Conservation (phyloP, 2,329 filamentous ascomycete genomes). For the Neofusicoccum parvum region DNA sequence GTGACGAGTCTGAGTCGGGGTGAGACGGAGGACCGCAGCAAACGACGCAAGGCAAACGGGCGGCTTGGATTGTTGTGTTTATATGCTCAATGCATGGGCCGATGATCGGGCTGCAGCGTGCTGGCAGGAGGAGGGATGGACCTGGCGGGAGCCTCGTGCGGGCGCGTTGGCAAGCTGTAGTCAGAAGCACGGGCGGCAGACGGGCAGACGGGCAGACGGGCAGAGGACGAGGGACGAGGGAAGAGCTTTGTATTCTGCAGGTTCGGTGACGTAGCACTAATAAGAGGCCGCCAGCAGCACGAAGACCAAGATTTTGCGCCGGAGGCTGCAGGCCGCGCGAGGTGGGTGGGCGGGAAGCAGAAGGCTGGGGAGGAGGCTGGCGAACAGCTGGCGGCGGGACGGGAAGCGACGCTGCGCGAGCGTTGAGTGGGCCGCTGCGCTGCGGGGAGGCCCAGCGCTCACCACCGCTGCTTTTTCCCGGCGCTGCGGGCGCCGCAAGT, state of each 20-base stretch:
- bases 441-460: not conserved
- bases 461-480: slow-evolving; percentile 5
- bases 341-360: not conserved
- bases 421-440: not conserved
- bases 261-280: slow-evolving; percentile 5
- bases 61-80: not conserved
- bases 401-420: not conserved
- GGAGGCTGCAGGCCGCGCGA: not conserved
- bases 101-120: not conserved
- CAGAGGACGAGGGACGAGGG: not conserved
- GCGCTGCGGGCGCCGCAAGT: not conserved
- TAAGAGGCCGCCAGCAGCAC: not conserved
- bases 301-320: not conserved
- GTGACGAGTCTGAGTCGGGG: not conserved
- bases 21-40: not conserved
- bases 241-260: not conserved
- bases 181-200: not conserved
- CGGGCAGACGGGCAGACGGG: not conserved
- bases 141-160: not conserved
- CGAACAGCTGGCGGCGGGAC: slow-evolving; percentile 1
- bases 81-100: slow-evolving; percentile 8
- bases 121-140: not conserved
- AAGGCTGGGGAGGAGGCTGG: slow-evolving; percentile 13
- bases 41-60: not conserved
- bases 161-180: not conserved